phyloP scores from a whole-genome alignment of 2,329 filamentous ascomycete species.

The Arthrobotrys pseudoclavata region DNA sequence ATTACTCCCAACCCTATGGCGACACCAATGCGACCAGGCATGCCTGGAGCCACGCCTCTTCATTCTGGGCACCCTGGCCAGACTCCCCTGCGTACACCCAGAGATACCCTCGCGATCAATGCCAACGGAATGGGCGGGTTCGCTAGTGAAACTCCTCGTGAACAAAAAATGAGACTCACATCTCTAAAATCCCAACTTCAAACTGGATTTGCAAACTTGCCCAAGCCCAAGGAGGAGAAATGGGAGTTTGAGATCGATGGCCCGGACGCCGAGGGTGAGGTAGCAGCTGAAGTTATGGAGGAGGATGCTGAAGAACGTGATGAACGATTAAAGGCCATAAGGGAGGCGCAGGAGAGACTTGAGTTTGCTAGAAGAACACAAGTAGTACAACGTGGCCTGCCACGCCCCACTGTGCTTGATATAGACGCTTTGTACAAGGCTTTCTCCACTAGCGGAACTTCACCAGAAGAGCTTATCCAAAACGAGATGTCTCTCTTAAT shows the following conservation, averaged over 20 bases:
- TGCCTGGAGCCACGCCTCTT: slow-evolving; percentile 72
- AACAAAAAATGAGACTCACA: slow-evolving; percentile 79
- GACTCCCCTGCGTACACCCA: slow-evolving; percentile 87
- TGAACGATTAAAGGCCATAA: slow-evolving; percentile 74
- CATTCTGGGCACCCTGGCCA: slow-evolving; percentile 81
- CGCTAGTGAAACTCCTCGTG: slow-evolving; percentile 80
- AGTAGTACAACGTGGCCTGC: slow-evolving; percentile 87
- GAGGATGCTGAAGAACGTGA: slow-evolving; percentile 82
- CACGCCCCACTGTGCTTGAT: slow-evolving; percentile 81
- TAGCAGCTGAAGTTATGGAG: slow-evolving; percentile 60
- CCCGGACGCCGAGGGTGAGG: slow-evolving; percentile 65
- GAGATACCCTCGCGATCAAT: slow-evolving; percentile 89
- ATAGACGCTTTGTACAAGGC: slow-evolving; percentile 75
- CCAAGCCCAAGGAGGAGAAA: slow-evolving; percentile 91
- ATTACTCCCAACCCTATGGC: slow-evolving; percentile 97
- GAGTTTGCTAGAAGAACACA: slow-evolving; percentile 89
- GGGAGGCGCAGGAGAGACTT: slow-evolving; percentile 76
- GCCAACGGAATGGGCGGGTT: slow-evolving; percentile 76
- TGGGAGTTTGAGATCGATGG: slow-evolving; percentile 83
- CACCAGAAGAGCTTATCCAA: slow-evolving; percentile 72
- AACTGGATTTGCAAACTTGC: slow-evolving; percentile 81
- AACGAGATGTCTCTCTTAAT: slow-evolving; percentile 83
- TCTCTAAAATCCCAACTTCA: slow-evolving; percentile 78
- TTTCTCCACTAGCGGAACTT: slow-evolving; percentile 74
- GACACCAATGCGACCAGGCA: slow-evolving; percentile 83